Base-by-base conservation (phyloP, 106 monocot genomes). In the Acorus calamus region DNA sequence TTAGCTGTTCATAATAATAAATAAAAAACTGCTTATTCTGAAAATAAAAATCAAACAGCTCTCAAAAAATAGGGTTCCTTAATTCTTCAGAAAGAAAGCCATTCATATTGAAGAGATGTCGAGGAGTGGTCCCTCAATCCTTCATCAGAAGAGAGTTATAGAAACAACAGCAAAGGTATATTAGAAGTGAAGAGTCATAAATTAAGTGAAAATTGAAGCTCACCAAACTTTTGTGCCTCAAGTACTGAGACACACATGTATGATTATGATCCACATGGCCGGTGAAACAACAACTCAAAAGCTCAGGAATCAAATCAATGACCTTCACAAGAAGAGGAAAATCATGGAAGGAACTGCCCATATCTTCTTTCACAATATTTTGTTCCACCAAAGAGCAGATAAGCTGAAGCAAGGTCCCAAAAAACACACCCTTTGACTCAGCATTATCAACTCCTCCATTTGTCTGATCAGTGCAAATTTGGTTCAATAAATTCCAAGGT, bases 211-310 rank as follows among this genome's bases (percentile, higher is more conserved):
- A 5, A 43, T 47, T 12, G 63, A 4, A 4, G 49, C 69, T 79
- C 68, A 84, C 88, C 78, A 84, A 74, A 54, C 50, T 56, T 84
- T 89, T 89, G 74, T 89, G 79, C 53, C 59, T 76, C 64, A 79
- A 58, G 50, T 89, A 89, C 59, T 49, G 64, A 66, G 61, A 67
- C 61, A 82, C 67, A 49, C 13, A 7, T 7, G 56, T 76, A 14
- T 53, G 44, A 12, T 4, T 59, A 66, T 42, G 46, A 57, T 55
- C 59, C 42, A 72, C 41, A 28, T 66, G 58, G 57, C 71, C 50
- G 41, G 55, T 47, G 46, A 84, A 84, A 67, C 71, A 73, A 45
- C 46, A 69, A 68, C 56, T 56, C 28, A 79, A 59, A 67, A 89
- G 63, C 7, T 82, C 71, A 12, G 76, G 84, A 42, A 89, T 57